These are phyloP conservation scores for Nicotiana otophora DNA, from an alignment of 257 asterid genomes.

Conservation along the genomic window DNA sequence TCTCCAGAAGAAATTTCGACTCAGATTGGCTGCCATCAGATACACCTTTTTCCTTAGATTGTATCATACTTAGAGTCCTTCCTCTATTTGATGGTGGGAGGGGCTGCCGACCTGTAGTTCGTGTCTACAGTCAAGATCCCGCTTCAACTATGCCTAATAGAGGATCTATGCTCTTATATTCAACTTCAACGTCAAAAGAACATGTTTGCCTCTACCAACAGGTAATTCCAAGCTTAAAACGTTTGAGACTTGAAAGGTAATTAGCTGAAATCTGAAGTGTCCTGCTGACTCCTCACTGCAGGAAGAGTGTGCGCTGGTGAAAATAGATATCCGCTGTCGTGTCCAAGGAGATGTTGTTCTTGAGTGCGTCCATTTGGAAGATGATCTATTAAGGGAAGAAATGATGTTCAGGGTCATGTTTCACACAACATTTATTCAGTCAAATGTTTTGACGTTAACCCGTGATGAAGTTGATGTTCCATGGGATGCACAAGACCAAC, in stretches of 20 bases:
- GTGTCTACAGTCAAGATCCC: slow-evolving; percentile 85
- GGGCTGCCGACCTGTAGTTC: slow-evolving; percentile 86
- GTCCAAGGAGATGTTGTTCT: slow-evolving; percentile 92
- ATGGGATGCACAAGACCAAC: slow-evolving; percentile 77
- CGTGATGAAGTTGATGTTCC: slow-evolving; percentile 87
- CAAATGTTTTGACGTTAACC: slow-evolving; percentile 62
- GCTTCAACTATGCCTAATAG: slow-evolving; percentile 60
- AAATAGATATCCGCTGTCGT: slow-evolving; percentile 62
- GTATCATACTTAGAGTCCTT: slow-evolving; percentile 25
- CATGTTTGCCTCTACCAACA: slow-evolving; percentile 52
- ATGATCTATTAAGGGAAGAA: slow-evolving; percentile 76
- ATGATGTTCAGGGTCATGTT: slow-evolving; percentile 85
- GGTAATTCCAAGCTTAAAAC: slow-evolving; percentile 46
- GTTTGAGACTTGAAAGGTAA: slow-evolving; percentile 12
- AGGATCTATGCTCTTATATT: slow-evolving; percentile 78
- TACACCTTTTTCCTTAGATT: slow-evolving; percentile 52
- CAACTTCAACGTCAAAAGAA: slow-evolving; percentile 54
- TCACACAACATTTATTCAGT: slow-evolving; percentile 85
- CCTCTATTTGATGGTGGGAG: slow-evolving; percentile 72
- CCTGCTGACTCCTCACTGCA: slow-evolving; percentile 32
- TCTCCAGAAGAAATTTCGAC: slow-evolving; percentile 67
- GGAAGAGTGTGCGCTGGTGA: slow-evolving; percentile 86
- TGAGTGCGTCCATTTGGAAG: slow-evolving; percentile 88
- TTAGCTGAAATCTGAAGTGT: slow-evolving; percentile 16
- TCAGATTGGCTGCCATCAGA: slow-evolving; percentile 92